Conservation (phyloP, 2,329 filamentous ascomycete genomes). For the Tolypocladium sp. region DNA sequence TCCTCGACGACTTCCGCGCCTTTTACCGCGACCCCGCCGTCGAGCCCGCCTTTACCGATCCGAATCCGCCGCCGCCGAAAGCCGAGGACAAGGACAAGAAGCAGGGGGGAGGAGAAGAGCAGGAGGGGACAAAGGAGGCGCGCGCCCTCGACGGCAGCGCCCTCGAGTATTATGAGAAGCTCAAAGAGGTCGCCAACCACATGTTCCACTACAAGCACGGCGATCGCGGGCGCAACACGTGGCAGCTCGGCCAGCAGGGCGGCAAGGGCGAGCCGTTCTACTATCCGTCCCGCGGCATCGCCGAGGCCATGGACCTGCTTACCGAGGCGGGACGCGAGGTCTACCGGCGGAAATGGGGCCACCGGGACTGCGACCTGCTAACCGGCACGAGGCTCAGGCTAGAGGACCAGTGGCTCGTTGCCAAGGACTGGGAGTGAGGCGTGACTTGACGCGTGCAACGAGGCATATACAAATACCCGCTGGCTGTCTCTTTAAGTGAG, state of each 20-base stretch:
- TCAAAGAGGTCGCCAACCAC: slow-evolving; percentile 14
- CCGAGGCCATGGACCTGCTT: slow-evolving; percentile 31
- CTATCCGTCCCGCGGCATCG: slow-evolving; percentile 35
- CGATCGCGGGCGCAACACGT: slow-evolving; percentile 35
- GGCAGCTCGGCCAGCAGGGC: slow-evolving; percentile 41
- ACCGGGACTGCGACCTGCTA: slow-evolving; percentile 32
- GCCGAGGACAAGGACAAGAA: slow-evolving; percentile 5
- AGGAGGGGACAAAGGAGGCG: background rate
- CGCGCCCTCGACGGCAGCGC: background rate
- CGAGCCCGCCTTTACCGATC: slow-evolving; percentile 25
- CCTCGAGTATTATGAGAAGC: slow-evolving; percentile 8
- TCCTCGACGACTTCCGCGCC: slow-evolving; percentile 34
- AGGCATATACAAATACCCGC: background rate
- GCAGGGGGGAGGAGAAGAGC: background rate
- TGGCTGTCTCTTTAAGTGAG: background rate
- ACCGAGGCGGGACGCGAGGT: slow-evolving; percentile 35
- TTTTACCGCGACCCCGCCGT: slow-evolving; percentile 33
- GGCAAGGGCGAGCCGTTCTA: slow-evolving; percentile 45
- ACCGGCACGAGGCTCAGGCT: slow-evolving; percentile 22
- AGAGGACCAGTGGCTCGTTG: slow-evolving; percentile 38
- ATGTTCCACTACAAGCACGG: slow-evolving; percentile 35
- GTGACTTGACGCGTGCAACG: background rate
- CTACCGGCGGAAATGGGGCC: slow-evolving; percentile 35
- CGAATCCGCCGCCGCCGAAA: slow-evolving; percentile 21
- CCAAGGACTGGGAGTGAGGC: slow-evolving; percentile 24